Conservation (phyloP, 495 filamentous ascomycete genomes). For the Filosporella fistucella region DNA sequence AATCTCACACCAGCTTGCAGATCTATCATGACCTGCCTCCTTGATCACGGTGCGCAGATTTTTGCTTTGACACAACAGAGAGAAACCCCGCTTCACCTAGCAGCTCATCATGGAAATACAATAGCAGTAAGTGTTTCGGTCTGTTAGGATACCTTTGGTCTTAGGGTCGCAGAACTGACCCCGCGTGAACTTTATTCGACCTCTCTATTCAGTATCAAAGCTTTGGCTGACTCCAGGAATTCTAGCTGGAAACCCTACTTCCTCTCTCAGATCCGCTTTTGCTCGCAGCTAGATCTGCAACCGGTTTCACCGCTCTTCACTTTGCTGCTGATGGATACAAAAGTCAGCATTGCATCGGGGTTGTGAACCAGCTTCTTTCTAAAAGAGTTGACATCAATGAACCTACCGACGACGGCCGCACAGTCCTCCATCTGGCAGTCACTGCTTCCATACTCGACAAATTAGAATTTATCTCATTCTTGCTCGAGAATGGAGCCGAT, state of each 20-base stretch:
- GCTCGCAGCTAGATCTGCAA: neutral
- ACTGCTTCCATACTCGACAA: neutral
- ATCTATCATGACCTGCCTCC: neutral
- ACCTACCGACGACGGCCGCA: neutral
- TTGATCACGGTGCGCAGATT: neutral
- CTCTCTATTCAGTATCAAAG: neutral
- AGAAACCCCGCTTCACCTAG: slow-evolving; percentile 1
- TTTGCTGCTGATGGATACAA: neutral
- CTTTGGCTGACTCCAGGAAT: neutral
- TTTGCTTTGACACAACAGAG: neutral
- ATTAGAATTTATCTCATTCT: neutral
- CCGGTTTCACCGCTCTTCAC: slow-evolving; percentile 3
- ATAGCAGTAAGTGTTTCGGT: neutral
- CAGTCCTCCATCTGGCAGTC: neutral
- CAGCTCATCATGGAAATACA: slow-evolving; percentile 3
- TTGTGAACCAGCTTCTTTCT: neutral
- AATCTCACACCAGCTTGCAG: neutral
- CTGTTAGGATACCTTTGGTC: neutral
- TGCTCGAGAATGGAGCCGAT: neutral
- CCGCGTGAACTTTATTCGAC: neutral
- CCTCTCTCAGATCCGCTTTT: neutral
- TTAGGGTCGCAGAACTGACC: too few relatives aligned
- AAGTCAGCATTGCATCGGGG: neutral
- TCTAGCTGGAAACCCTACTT: neutral
- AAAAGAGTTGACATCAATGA: neutral